Evolutionary conservation across 768 basidiomycete genomes (phyloP).

Genomic region (Stropharia rugosoannulata): DNA sequence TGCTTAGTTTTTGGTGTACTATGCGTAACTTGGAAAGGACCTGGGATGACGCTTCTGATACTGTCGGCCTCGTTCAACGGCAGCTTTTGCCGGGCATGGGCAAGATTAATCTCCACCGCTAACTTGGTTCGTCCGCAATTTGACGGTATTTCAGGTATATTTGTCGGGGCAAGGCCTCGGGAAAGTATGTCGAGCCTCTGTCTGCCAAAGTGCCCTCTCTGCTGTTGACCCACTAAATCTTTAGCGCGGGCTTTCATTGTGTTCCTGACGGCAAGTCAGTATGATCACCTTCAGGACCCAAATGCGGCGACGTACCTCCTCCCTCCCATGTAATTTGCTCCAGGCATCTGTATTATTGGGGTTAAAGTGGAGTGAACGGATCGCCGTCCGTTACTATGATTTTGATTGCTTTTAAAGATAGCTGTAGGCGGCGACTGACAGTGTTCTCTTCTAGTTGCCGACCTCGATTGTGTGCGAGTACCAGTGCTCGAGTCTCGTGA

Average conservation of each 20-base stretch:
- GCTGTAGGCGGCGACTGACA: too few species aligned
- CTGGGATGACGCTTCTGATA: constrained; percentile 22
- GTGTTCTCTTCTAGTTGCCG: too few species aligned
- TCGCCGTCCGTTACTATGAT: background rate
- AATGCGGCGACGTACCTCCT: constrained; percentile 43
- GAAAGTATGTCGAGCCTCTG: constrained; percentile 55
- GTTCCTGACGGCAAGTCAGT: constrained; percentile 34
- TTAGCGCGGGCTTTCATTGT: constrained; percentile 55
- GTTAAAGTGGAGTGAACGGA: background rate
- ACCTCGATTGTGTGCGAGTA: too few species aligned
- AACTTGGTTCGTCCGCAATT: background rate
- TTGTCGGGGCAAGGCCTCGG: constrained; percentile 30
- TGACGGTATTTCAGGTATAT: constrained; percentile 1
- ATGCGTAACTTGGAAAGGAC: constrained; percentile 21
- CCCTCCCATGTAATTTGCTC: constrained; percentile 79
- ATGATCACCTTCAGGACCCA: too few species aligned
- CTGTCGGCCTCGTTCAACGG: background rate
- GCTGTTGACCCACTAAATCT: constrained; percentile 52
- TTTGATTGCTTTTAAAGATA: background rate
- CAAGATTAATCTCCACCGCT: constrained; percentile 23
- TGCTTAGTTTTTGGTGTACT: constrained; percentile 15
- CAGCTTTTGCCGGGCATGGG: constrained; percentile 25
- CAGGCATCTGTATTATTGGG: constrained; percentile 39
- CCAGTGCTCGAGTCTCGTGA: too few species aligned
- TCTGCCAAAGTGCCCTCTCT: constrained; percentile 61